Conservation (phyloP, 2,329 filamentous ascomycete species). For the Trichoderma brevicompactum region DNA sequence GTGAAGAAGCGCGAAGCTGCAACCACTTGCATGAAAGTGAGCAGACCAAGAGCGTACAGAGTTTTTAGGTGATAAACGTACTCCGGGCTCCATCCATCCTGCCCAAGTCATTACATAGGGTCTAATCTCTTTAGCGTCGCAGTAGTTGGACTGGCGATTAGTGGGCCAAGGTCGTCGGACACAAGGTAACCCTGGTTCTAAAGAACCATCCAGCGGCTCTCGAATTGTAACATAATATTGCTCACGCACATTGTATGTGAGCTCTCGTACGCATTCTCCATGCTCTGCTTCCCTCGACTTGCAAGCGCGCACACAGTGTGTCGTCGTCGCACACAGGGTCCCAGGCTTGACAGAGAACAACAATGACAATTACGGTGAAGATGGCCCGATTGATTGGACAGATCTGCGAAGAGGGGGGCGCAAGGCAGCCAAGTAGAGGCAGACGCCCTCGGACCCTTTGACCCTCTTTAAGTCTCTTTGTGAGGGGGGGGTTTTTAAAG, state of each 20-base stretch:
- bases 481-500: conserved; percentile 41
- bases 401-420: conserved; percentile 23
- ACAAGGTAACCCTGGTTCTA: conserved; percentile 22
- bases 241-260: conserved; percentile 19
- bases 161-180: conserved; percentile 9
- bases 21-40: conserved; percentile 27
- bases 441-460: conserved; percentile 29
- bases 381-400: conserved; percentile 29
- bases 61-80: conserved; percentile 22
- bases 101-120: conserved; percentile 11
- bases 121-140: conserved; percentile 26
- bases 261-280: conserved; percentile 4
- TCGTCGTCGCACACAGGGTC: conserved; percentile 24
- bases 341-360: conserved; percentile 27
- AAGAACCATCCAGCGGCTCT: conserved; percentile 15
- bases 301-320: conserved; percentile 20
- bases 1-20: conserved; percentile 27
- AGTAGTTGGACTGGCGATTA: conserved; percentile 23
- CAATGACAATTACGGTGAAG: conserved; percentile 29
- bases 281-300: conserved; percentile 14
- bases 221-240: conserved; percentile 21
- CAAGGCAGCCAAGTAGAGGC: conserved; percentile 25
- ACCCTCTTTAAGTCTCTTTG: conserved; percentile 23
- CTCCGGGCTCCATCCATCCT: conserved; percentile 13
- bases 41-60: conserved; percentile 23